phyloP scores from a whole-genome alignment of 164 flowering plant genomes.

The Aristolochia californica region DNA sequence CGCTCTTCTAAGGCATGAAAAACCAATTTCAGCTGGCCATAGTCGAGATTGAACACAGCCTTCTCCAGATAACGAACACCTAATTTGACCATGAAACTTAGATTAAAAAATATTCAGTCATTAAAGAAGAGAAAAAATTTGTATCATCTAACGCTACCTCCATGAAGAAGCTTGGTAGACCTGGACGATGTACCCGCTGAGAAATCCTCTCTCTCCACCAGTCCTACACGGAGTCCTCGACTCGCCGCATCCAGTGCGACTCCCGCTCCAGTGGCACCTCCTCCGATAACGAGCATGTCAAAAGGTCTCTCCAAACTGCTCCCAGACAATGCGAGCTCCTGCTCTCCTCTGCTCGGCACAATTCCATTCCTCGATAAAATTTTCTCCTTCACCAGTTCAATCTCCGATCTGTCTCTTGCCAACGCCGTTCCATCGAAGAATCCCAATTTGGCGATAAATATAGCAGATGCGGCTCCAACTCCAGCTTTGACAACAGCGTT shows the following conservation, averaged over 20 bases:
- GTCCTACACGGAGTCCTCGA: conserved; percentile 15
- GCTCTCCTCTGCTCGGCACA: conserved; percentile 13
- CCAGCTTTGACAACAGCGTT: background rate
- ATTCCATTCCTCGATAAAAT: conserved; percentile 8
- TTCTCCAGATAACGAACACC: conserved; percentile 99
- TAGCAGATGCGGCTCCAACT: conserved; percentile 12
- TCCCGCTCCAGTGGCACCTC: conserved; percentile 21
- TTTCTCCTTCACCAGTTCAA: conserved; percentile 10
- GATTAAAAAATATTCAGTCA: background rate
- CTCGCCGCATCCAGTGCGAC: conserved; percentile 20
- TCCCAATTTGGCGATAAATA: conserved; percentile 11
- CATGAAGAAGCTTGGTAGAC: conserved; percentile 26
- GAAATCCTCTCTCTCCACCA: conserved; percentile 22
- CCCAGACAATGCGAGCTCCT: conserved; percentile 8
- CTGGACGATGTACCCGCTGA: conserved; percentile 18
- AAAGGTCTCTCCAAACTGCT: conserved; percentile 6
- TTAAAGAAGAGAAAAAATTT: background rate
- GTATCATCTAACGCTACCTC: conserved; percentile 8
- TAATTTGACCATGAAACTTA: conserved; percentile 17
- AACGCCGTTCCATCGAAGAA: conserved; percentile 3
- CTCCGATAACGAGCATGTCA: conserved; percentile 21
- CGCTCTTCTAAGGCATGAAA: conserved; percentile 99
- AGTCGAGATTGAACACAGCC: conserved; percentile 90
- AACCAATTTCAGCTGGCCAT: conserved; percentile 92
- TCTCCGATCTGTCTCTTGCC: conserved; percentile 7